Evolutionary conservation across 176 grass and related monocot species (phyloP).

Genomic region (Thalia dealbata): DNA sequence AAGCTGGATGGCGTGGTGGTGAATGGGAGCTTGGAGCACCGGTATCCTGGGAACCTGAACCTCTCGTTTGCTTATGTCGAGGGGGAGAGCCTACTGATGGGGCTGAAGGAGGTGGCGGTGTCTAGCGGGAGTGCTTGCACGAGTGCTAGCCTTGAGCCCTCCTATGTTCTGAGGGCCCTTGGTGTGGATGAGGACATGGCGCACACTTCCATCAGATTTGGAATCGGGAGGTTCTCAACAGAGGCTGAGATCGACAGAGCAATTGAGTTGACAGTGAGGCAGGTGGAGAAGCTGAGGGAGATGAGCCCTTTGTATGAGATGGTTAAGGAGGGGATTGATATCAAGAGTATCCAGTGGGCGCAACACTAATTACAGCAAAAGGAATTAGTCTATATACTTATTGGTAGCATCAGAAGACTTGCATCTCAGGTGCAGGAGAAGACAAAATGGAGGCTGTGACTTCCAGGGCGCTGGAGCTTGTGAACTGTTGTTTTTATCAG

Average conservation of each 20-base stretch:
- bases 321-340: conserved; percentile 81
- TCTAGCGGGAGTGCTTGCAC: conserved; percentile 92
- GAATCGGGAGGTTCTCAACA: conserved; percentile 80
- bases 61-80: conserved; percentile 84
- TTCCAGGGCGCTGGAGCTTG: neutral
- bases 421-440: neutral
- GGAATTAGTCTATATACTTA: neutral
- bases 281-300: conserved; percentile 81
- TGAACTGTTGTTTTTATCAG: neutral
- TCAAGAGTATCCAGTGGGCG: conserved; percentile 88
- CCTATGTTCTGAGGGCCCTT: conserved; percentile 67
- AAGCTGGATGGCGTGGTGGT: conserved; percentile 65
- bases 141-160: conserved; percentile 84
- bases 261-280: conserved; percentile 57
- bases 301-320: conserved; percentile 99
- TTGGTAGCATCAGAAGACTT: neutral
- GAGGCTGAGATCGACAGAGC: conserved; percentile 86
- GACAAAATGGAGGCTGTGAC: neutral
- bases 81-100: conserved; percentile 95
- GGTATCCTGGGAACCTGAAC: conserved; percentile 81
- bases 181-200: conserved; percentile 98
- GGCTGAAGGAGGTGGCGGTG: conserved; percentile 90
- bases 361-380: conserved; percentile 42
- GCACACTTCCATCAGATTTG: conserved; percentile 90
- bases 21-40: conserved; percentile 85